Conservation (phyloP, 768 basidiomycete genomes). For the Boletus patriciae region DNA sequence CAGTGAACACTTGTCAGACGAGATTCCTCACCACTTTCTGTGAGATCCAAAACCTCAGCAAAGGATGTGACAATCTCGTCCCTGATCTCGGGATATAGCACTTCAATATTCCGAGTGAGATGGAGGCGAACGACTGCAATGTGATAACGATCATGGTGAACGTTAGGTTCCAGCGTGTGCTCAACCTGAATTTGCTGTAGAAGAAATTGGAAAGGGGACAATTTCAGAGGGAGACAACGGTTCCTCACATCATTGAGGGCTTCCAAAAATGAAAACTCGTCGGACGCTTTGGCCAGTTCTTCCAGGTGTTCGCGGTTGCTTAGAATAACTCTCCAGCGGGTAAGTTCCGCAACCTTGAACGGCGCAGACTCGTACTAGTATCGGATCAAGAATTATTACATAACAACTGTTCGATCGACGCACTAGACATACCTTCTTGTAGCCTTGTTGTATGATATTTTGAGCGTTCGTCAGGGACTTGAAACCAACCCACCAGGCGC, state of each 20-base stretch:
- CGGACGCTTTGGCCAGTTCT: conserved; percentile 5
- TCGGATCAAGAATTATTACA: not conserved
- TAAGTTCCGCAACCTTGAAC: conserved; percentile 33
- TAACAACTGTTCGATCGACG: too few relatives aligned
- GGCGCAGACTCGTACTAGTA: conserved; percentile 11
- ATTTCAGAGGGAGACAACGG: too few relatives aligned
- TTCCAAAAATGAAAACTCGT: conserved; percentile 11
- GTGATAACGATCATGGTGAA: conserved; percentile 35
- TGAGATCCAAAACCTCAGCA: conserved; percentile 34
- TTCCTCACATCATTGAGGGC: conserved; percentile 33
- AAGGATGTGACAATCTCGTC: conserved; percentile 47
- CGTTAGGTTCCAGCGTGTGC: conserved; percentile 39
- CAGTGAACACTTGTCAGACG: not conserved
- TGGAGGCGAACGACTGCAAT: conserved; percentile 22
- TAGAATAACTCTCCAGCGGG: conserved; percentile 43
- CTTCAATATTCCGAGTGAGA: conserved; percentile 38
- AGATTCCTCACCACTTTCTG: conserved; percentile 13
- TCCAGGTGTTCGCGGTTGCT: conserved; percentile 19
- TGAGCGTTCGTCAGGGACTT: conserved; percentile 14
- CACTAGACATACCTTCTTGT: conserved; percentile 22
- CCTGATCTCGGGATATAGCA: conserved; percentile 40
- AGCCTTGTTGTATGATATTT: conserved; percentile 34
- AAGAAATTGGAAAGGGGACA: not conserved
- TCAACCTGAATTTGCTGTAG: conserved; percentile 37
- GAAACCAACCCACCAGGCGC: conserved; percentile 14